Conservation (phyloP, 345 rosid genomes). For the thale cress (Arabidopsis thaliana) region DNA sequence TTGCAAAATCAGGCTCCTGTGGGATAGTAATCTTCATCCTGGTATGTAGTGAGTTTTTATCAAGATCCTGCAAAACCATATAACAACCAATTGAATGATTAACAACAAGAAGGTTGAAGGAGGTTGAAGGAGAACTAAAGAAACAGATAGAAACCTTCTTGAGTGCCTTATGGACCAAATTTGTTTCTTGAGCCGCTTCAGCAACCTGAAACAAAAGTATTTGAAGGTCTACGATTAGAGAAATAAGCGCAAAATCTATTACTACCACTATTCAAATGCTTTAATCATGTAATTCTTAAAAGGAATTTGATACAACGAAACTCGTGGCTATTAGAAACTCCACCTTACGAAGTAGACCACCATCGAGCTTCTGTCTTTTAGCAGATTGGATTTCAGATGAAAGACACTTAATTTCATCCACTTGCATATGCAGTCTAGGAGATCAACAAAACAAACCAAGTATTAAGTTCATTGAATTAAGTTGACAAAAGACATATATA, state of each 20-base stretch:
- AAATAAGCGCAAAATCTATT: not conserved
- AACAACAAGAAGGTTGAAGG: not conserved
- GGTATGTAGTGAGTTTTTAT: slow-evolving; percentile 46
- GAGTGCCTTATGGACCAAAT: slow-evolving; percentile 80
- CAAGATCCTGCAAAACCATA: slow-evolving; percentile 61
- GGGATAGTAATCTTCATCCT: slow-evolving; percentile 81
- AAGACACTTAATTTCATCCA: slow-evolving; percentile 47
- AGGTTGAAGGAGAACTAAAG: slow-evolving; percentile 14
- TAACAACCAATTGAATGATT: not conserved
- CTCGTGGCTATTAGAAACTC: slow-evolving; percentile 2
- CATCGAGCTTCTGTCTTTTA: slow-evolving; percentile 95
- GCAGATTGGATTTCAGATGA: slow-evolving; percentile 80
- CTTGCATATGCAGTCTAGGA: slow-evolving; percentile 38
- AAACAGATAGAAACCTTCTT: slow-evolving; percentile 58
- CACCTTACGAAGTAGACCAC: slow-evolving; percentile 84
- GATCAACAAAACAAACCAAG: slow-evolving; percentile 26
- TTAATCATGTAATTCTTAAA: not conserved
- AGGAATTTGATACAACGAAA: not conserved
- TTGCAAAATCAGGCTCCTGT: slow-evolving; percentile 88
- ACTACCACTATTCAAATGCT: not conserved
- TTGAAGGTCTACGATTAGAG: not conserved
- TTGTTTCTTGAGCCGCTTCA: slow-evolving; percentile 59
- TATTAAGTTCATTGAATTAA: not conserved
- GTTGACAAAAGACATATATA: not conserved
- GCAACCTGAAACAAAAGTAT: slow-evolving; percentile 55